These are phyloP conservation scores for Cicer yamashitae DNA, from an alignment of 306 rosid genomes.

Conservation along the genomic window DNA sequence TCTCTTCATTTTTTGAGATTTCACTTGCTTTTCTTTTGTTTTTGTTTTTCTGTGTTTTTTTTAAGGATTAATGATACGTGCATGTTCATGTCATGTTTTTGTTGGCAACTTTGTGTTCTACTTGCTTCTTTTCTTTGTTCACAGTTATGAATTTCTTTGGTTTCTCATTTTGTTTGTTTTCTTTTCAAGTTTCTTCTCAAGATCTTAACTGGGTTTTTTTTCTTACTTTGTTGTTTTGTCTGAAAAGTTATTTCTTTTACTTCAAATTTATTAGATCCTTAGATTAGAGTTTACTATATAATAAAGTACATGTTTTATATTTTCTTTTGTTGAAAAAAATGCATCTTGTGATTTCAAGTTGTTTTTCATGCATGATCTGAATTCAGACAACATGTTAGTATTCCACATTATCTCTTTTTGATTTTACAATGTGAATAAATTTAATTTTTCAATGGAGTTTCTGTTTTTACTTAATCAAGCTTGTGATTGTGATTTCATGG, in stretches of 20 bases:
- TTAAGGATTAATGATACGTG: slow-evolving; percentile 41
- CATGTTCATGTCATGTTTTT: slow-evolving; percentile 81
- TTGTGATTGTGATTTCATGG: slow-evolving; percentile 47
- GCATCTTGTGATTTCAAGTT: slow-evolving; percentile 20
- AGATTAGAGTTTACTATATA: neutral
- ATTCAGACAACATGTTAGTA: slow-evolving; percentile 26
- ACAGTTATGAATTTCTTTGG: slow-evolving; percentile 32
- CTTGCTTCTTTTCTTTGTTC: slow-evolving; percentile 41
- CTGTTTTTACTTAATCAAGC: slow-evolving; percentile 44
- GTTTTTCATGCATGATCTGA: slow-evolving; percentile 43
- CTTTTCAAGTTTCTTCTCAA: slow-evolving; percentile 15
- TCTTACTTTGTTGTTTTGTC: slow-evolving; percentile 43
- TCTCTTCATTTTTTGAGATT: slow-evolving; percentile 21
- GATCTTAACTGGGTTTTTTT: slow-evolving; percentile 47
- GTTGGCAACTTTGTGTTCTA: slow-evolving; percentile 35
- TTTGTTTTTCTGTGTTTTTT: neutral
- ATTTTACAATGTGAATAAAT: slow-evolving; percentile 24
- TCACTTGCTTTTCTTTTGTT: slow-evolving; percentile 30
- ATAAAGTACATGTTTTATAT: slow-evolving; percentile 3
- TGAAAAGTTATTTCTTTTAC: slow-evolving; percentile 19
- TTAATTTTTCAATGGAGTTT: slow-evolving; percentile 34
- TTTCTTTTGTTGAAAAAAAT: slow-evolving; percentile 34
- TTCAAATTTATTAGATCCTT: slow-evolving; percentile 44
- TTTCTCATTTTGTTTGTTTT: slow-evolving; percentile 19
- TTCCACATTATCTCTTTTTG: slow-evolving; percentile 40